Base-by-base conservation (phyloP, 176 grass and related monocot species). In the Tillandsia fasciculata region DNA sequence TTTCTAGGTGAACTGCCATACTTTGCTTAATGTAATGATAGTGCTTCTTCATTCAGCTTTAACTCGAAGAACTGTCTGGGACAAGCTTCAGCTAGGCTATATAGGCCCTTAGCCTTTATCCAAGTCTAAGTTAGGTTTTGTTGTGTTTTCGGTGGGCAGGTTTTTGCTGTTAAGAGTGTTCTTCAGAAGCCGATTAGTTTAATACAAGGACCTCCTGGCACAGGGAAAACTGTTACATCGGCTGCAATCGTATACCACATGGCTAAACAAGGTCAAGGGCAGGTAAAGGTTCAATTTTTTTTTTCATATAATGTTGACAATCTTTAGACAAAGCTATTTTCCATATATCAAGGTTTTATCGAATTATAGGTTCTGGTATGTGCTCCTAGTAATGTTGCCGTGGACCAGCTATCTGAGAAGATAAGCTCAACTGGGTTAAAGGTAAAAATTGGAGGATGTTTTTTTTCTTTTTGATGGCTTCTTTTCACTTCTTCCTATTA, bases 181-280 rank as follows among this genome's bases (percentile, higher is more conserved):
- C 90, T 99, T 76, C 95, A 99, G 73, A 99, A 99, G 74, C 95
- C 95, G 51, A 51, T 99, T 87, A 99, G 95, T 79, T 83, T 99
- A 67, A 99, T 99, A 85, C 95, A 99, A 80, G 95, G 95, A 56
- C 95, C 95, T 58, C 95, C 90, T 82, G 90, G 95, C 58, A 94
- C 95, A 47, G 95, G 95, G 70, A 99, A 99, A 90, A 99, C 95
- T 47, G 87, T 94, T 65, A 99, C 95, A 78, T 99, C 95, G 70
- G 95, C 95, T 75, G 90, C 95, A 78, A 90, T 99, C 78, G 95
- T 99, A 22, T 99, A 99, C 84, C 95, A 99, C 87, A 99, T 99
- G 95, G 87, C 95, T 70, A 99, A 99, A 86, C 95, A 99, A 84
- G 90, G 95, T 12, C 95, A 94, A 83, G 95, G 95, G 53, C 95